These are phyloP conservation scores for Alternaria incomplexa DNA, from an alignment of 2,329 filamentous ascomycete species.

Conservation along the genomic window DNA sequence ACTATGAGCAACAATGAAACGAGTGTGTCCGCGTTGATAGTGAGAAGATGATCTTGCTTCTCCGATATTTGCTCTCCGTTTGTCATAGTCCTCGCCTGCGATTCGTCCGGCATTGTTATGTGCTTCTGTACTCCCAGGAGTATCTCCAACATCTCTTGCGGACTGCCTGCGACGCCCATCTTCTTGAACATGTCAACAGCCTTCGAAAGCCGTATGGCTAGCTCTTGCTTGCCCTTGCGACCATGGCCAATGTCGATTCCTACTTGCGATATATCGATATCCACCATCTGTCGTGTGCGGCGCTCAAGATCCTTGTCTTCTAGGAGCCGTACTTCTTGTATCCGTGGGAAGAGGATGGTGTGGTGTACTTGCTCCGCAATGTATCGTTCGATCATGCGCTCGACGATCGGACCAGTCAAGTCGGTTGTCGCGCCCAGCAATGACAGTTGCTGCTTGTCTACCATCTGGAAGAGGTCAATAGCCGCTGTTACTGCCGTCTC, in stretches of 20 bases:
- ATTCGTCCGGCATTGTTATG: conserved; percentile 67
- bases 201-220: conserved; percentile 75
- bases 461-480: conserved; percentile 93
- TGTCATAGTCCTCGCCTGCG: conserved; percentile 17
- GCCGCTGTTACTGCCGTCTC: conserved; percentile 92
- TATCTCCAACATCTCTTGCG: conserved; percentile 87
- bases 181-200: conserved; percentile 90
- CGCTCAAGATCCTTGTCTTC: conserved; percentile 89
- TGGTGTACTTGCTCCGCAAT: conserved; percentile 92
- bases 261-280: conserved; percentile 91
- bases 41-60: conserved; percentile 62
- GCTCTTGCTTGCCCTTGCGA: conserved; percentile 76
- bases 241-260: conserved; percentile 86
- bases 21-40: conserved; percentile 85
- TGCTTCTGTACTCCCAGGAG: conserved; percentile 82
- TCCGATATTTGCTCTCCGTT: conserved; percentile 51
- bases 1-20: conserved; percentile 91
- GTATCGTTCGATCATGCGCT: conserved; percentile 93
- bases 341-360: conserved; percentile 77
- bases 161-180: conserved; percentile 76
- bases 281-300: conserved; percentile 91
- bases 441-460: conserved; percentile 94
- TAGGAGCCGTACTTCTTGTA: conserved; percentile 76
- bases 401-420: conserved; percentile 87
- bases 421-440: conserved; percentile 91